Evolutionary conservation across 257 asterid species (phyloP).

Genomic region (Solanum okadae): DNA sequence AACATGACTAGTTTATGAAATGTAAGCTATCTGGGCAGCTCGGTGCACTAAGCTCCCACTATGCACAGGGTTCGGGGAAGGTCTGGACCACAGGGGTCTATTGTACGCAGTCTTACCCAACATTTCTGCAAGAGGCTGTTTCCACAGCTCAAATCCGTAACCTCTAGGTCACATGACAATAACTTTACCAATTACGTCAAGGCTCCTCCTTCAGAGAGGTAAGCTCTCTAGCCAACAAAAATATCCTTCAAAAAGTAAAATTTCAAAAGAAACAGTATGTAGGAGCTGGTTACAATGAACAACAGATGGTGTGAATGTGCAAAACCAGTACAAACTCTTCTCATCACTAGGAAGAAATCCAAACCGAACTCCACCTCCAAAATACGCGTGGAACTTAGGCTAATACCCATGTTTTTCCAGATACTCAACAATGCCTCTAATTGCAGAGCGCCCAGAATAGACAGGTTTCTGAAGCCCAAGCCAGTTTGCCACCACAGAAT

Average conservation of each 20-base stretch:
- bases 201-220: not conserved
- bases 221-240: not conserved
- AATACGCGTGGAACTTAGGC: conserved; percentile 36
- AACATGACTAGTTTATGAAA: too few relatives aligned
- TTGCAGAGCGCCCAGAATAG: conserved; percentile 42
- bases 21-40: too few relatives aligned
- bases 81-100: too few relatives aligned
- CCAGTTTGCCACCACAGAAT: conserved; percentile 64
- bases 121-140: not conserved
- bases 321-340: conserved; percentile 63
- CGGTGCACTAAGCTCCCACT: too few relatives aligned
- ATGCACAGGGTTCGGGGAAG: too few relatives aligned
- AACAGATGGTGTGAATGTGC: conserved; percentile 40
- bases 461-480: conserved; percentile 53
- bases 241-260: not conserved
- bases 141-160: not conserved
- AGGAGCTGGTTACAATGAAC: conserved; percentile 28
- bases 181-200: too few relatives aligned
- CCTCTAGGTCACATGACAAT: not conserved
- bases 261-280: not conserved
- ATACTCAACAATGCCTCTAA: conserved; percentile 54
- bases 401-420: conserved; percentile 50
- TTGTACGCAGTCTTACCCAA: too few relatives aligned
- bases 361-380: conserved; percentile 59
- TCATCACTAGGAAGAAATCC: conserved; percentile 57